A percentile compares a stretch with the other conserved stretches of the same genome.
phyloP scores from a whole-genome alignment of 2,329 filamentous ascomycete species.

The Zasmidium cellare region DNA sequence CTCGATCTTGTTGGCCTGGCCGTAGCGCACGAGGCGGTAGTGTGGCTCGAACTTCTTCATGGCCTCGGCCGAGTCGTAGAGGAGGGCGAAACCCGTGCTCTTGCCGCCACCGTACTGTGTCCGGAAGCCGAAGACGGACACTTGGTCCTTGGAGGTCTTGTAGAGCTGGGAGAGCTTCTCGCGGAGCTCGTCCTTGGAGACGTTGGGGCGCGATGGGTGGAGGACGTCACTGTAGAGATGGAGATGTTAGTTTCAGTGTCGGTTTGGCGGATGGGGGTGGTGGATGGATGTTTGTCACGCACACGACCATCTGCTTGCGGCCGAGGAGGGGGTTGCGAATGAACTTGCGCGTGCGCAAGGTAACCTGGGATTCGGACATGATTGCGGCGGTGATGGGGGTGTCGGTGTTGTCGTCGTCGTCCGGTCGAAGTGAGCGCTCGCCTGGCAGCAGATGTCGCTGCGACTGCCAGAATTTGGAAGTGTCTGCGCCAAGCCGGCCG shows the following conservation, averaged over 20 bases:
- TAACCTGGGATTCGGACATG: conserved; percentile 76
- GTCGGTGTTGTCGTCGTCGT: neutral
- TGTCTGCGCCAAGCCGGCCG: neutral
- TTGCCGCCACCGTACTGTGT: conserved; percentile 99
- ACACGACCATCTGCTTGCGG: conserved; percentile 99
- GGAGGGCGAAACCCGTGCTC: conserved; percentile 96
- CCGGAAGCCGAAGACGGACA: conserved; percentile 97
- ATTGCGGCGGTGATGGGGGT: conserved; percentile 44
- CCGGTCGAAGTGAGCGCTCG: conserved; percentile 19
- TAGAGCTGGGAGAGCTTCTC: conserved; percentile 92
- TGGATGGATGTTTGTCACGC: conserved; percentile 25
- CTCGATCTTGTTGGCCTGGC: conserved; percentile 91
- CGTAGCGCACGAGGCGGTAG: conserved; percentile 94
- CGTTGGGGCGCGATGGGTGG: conserved; percentile 96
- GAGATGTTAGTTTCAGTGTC: conserved; percentile 21
- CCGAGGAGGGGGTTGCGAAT: conserved; percentile 99
- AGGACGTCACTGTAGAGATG: conserved; percentile 80
- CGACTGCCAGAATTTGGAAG: neutral
- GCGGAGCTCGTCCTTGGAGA: conserved; percentile 98
- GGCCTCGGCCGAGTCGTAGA: conserved; percentile 97
- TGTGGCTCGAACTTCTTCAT: conserved; percentile 99
- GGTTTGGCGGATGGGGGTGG: conserved; percentile 5
- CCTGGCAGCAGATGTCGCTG: conserved; percentile 6
- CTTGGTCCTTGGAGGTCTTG: conserved; percentile 97
- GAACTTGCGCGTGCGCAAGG: conserved; percentile 95